Evolutionary conservation across 2,329 filamentous ascomycete genomes (phyloP).

Genomic region (Massarina eburnea): DNA sequence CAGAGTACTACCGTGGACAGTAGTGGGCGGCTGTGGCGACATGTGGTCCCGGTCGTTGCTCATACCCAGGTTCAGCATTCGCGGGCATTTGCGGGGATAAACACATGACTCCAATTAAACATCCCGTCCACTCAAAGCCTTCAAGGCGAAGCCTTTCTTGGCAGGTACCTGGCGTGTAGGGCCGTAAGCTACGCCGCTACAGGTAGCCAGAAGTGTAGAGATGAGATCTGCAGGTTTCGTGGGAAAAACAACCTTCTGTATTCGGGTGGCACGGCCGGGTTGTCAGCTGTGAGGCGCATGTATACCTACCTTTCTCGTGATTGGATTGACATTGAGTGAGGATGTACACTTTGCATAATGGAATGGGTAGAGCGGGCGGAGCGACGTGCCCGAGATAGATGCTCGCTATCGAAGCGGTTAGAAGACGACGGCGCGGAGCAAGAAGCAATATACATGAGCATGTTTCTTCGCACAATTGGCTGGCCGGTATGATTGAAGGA

Average conservation of each 20-base stretch:
- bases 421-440: background rate
- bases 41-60: conserved; percentile 1
- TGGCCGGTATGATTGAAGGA: conserved; percentile 7
- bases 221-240: conserved; percentile 13
- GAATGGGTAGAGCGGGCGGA: conserved; percentile 3
- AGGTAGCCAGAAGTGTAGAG: no score
- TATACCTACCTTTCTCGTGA: no score
- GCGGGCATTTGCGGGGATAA: conserved; percentile 17
- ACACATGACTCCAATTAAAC: conserved; percentile 29
- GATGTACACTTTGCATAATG: conserved; percentile 9
- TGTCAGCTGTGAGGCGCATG: background rate
- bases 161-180: conserved; percentile 25
- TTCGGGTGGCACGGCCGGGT: conserved; percentile 24
- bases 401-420: conserved; percentile 3
- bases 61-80: conserved; percentile 3
- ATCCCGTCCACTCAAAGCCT: conserved; percentile 19
- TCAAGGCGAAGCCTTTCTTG: conserved; percentile 28
- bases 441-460: background rate
- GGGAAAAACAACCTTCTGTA: conserved; percentile 27
- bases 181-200: background rate
- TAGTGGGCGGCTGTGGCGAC: conserved; percentile 9
- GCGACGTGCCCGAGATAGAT: background rate
- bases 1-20: conserved; percentile 3
- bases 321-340: conserved; percentile 3
- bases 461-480: conserved; percentile 10